Evolutionary conservation across 1,284 basidiomycete genomes (phyloP), one percentile per base, ranked within the genome.

Genomic region (Vanrija sp.): DNA sequence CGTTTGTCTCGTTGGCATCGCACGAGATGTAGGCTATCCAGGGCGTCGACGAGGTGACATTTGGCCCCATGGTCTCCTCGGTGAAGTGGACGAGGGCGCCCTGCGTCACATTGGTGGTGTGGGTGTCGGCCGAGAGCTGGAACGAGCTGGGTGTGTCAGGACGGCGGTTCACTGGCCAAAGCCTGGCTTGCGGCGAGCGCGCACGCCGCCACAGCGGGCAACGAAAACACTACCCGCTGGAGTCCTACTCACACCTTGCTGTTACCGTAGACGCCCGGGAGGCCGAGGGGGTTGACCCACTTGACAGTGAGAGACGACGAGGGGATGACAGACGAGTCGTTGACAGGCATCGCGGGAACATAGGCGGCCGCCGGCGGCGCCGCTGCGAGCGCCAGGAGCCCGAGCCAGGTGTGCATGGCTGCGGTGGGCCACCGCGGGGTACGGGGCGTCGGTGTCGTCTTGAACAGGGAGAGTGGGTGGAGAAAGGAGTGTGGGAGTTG

Each of bases 11-110:
- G 71, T 91, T 90, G 51, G 71, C 68, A 67, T 92, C 90, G 72
- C 91, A 94, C 12, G 83, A 83, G 46, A 94, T 83, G 64, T 91
- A 82, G 5, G 91, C 91, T 61, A 94, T 88, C 89, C 90, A 94
- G 7, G 91, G 90, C 0, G 90, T 89, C 2, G 77, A 55, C 0
- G 75, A 71, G 0, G 76, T 66, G 70, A 81, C 26, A 83, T 87
- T 89, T 29, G 49, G 54, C 2, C 65, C 66, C 49, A 64, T 66
- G 5, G 55, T 61, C 3, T 63, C 60, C 58, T 91, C 89, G 0
- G 85, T 83, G 67, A 91, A 91, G 72, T 88, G 87, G 18, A 91
- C 85, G 29, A 92, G 73, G 14, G 85, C 86, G 21, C 89, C 89
- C 82, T 88, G 61, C 3, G 73, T 73, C 1, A 65, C 59, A 14